phyloP scores from a whole-genome alignment of 148 eudicot genomes.

The Vaccinium corymbosum region DNA sequence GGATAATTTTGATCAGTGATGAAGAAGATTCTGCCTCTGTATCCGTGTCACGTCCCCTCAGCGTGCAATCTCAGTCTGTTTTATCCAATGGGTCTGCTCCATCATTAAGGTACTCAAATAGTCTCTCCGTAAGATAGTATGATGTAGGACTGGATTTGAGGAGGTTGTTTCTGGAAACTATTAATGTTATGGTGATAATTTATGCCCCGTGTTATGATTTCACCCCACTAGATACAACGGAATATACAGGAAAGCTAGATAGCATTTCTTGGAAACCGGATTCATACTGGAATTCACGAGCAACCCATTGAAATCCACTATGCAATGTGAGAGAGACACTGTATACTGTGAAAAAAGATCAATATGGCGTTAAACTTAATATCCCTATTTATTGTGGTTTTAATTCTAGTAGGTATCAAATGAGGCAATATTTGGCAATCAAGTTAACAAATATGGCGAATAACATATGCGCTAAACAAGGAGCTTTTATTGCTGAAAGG shows the following conservation, averaged over 20 bases:
- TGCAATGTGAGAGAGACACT: not conserved
- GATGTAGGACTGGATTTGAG: not conserved
- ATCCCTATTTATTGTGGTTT: not conserved
- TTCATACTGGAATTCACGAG: not conserved
- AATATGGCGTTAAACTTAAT: too few relatives aligned
- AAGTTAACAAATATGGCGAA: not conserved
- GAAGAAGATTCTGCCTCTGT: constrained; percentile 96
- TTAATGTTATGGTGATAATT: not conserved
- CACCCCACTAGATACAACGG: not conserved
- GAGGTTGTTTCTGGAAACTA: not conserved
- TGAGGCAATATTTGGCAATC: not conserved
- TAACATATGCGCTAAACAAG: not conserved
- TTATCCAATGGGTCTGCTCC: constrained; percentile 61
- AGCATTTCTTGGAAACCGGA: not conserved
- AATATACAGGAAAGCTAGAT: not conserved
- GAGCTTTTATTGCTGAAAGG: not conserved
- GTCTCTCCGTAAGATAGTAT: not conserved
- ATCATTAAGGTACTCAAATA: constrained; percentile 48
- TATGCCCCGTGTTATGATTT: not conserved
- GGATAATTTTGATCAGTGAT: constrained; percentile 47
- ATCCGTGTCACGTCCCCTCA: constrained; percentile 30
- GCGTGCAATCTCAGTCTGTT: constrained; percentile 37
- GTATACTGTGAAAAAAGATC: not conserved
- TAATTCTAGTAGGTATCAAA: not conserved
- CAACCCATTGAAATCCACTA: not conserved